Conservation (phyloP, 257 asterid species). For the Solanum chilense region DNA sequence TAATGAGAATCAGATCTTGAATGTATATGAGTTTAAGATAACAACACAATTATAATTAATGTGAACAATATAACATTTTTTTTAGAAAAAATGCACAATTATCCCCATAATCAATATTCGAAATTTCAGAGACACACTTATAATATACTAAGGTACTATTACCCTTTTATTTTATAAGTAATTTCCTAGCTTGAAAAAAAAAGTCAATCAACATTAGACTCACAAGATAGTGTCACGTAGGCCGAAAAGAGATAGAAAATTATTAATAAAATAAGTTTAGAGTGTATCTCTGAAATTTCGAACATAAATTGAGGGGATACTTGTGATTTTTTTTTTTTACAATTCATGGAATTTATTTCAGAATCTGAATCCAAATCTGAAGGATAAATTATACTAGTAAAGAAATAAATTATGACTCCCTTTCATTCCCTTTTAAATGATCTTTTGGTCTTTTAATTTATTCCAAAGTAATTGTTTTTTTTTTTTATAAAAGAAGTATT, state of each 20-base stretch:
- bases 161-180: too few species aligned
- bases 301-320: too few species aligned
- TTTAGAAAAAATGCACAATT: not conserved
- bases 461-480: not conserved
- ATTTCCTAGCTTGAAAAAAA: too few species aligned
- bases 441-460: not conserved
- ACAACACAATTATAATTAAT: not conserved
- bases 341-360: not conserved
- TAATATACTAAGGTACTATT: too few species aligned
- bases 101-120: too few species aligned
- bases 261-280: too few species aligned
- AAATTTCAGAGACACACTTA: too few species aligned
- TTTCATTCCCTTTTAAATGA: not conserved
- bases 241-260: too few species aligned
- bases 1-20: not conserved
- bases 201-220: too few species aligned
- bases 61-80: not conserved
- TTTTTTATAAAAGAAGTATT: not conserved
- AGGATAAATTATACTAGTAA: not conserved
- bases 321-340: not conserved
- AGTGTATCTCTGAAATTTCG: too few species aligned
- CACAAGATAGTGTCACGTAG: too few species aligned
- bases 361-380: not conserved
- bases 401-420: not conserved
- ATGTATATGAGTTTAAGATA: not conserved